A percentile compares a stretch with the other conserved stretches of the same genome.
Conservation (phyloP, 352 stramenopile genomes). For the Albugo laibachii region DNA sequence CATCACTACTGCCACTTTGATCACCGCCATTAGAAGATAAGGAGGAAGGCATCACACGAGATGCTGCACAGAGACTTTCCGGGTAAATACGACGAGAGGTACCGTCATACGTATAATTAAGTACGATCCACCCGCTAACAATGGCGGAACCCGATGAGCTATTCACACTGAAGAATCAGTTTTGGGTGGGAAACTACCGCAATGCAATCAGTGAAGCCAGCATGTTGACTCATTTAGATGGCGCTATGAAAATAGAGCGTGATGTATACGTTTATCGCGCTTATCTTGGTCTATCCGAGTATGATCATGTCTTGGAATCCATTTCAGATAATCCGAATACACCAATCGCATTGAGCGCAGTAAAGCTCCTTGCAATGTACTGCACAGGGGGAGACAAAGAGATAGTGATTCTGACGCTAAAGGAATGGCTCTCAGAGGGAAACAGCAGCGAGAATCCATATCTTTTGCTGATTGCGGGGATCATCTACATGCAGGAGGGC, state of each 20-base stretch:
- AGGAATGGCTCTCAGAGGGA: slow-evolving; percentile 75
- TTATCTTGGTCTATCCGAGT: slow-evolving; percentile 81
- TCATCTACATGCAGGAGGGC: slow-evolving; percentile 83
- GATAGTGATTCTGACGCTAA: slow-evolving; percentile 81
- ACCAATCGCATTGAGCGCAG: slow-evolving; percentile 55
- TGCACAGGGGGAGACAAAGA: slow-evolving; percentile 56
- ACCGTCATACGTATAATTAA: background rate
- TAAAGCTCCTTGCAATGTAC: slow-evolving; percentile 79
- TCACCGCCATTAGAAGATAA: too few species aligned
- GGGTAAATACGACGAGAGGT: background rate
- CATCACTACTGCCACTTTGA: background rate
- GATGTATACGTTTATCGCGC: slow-evolving; percentile 89
- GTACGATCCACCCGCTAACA: background rate
- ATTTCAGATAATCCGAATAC: slow-evolving; percentile 52
- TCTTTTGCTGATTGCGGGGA: slow-evolving; percentile 84
- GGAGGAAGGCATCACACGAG: too few species aligned
- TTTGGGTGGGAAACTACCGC: slow-evolving; percentile 93
- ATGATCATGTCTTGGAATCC: slow-evolving; percentile 72
- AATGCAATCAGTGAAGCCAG: slow-evolving; percentile 83
- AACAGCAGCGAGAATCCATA: slow-evolving; percentile 71
- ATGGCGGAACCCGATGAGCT: slow-evolving; percentile 93
- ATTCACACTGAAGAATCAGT: slow-evolving; percentile 95
- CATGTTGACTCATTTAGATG: slow-evolving; percentile 70
- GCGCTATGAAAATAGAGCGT: slow-evolving; percentile 77
- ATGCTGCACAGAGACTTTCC: background rate